Evolutionary conservation across 1,139 yeast species (phyloP).

Genomic region (Trichomonascaceae sp.): DNA sequence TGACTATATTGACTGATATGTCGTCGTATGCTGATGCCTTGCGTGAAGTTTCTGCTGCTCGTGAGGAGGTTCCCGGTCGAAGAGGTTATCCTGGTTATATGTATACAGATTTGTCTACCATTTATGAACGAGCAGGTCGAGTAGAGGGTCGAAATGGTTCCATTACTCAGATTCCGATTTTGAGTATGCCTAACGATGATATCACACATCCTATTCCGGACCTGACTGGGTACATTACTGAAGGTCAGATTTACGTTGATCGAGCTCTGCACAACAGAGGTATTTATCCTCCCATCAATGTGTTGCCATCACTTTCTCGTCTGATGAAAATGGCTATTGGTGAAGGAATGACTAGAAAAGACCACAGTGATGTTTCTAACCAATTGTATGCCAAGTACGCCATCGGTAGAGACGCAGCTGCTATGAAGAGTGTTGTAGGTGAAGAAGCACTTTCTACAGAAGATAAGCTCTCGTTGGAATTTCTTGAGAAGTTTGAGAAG

Average conservation of each 20-base stretch:
- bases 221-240: slow-evolving; percentile 98
- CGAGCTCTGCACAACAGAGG: slow-evolving; percentile 96
- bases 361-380: slow-evolving; percentile 98
- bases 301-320: slow-evolving; percentile 93
- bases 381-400: slow-evolving; percentile 98
- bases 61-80: slow-evolving; percentile 99
- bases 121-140: slow-evolving; percentile 99
- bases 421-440: slow-evolving; percentile 99
- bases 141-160: slow-evolving; percentile 99
- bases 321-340: slow-evolving; percentile 99
- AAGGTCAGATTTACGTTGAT: slow-evolving; percentile 96
- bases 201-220: slow-evolving; percentile 99
- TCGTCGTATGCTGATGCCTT: slow-evolving; percentile 98
- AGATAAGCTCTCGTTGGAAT: slow-evolving; percentile 94
- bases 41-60: slow-evolving; percentile 99
- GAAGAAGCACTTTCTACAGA: slow-evolving; percentile 98
- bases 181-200: slow-evolving; percentile 99
- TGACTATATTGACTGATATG: slow-evolving; percentile 97
- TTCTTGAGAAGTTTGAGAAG: slow-evolving; percentile 95
- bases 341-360: slow-evolving; percentile 99
- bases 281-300: slow-evolving; percentile 97
- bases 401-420: slow-evolving; percentile 99
- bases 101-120: slow-evolving; percentile 98
- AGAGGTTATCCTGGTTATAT: slow-evolving; percentile 99
- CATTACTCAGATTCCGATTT: slow-evolving; percentile 95